Percentiles rank a stretch among this genome's conserved stretches.
phyloP scores from a whole-genome alignment of 805 yeast genomes.

The Candida nemodendra region DNA sequence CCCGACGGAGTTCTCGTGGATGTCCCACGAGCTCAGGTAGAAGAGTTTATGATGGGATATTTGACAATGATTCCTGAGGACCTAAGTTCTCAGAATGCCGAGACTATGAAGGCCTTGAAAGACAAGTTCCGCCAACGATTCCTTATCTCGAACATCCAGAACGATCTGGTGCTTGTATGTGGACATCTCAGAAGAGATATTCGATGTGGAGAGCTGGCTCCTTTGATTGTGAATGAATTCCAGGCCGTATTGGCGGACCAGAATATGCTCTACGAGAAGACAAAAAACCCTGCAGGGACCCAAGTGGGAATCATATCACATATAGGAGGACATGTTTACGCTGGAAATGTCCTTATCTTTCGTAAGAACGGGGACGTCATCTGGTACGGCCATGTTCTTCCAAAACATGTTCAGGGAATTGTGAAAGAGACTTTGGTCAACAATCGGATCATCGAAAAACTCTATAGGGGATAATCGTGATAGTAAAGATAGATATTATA shows the following conservation, averaged over 20 bases:
- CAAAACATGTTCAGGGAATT: conserved; percentile 65
- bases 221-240: conserved; percentile 53
- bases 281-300: conserved; percentile 19
- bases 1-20: conserved; percentile 52
- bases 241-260: conserved; percentile 37
- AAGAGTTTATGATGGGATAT: conserved; percentile 41
- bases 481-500: too few relatives aligned
- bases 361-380: conserved; percentile 43
- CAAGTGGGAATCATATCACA: conserved; percentile 63
- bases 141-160: conserved; percentile 12
- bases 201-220: conserved; percentile 69
- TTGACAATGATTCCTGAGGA: conserved; percentile 36
- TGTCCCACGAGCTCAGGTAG: conserved; percentile 28
- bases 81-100: conserved; percentile 7
- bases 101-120: conserved; percentile 8
- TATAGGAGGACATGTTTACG: conserved; percentile 84
- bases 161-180: conserved; percentile 52
- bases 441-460: conserved; percentile 50
- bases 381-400: conserved; percentile 80
- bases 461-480: conserved; percentile 57
- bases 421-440: conserved; percentile 51
- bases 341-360: conserved; percentile 73
- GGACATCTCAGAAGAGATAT: conserved; percentile 64
- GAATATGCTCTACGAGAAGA: conserved; percentile 25
- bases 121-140: conserved; percentile 13